Base-by-base conservation (phyloP, 495 filamentous ascomycete species). In the Coniosporium apollinis region DNA sequence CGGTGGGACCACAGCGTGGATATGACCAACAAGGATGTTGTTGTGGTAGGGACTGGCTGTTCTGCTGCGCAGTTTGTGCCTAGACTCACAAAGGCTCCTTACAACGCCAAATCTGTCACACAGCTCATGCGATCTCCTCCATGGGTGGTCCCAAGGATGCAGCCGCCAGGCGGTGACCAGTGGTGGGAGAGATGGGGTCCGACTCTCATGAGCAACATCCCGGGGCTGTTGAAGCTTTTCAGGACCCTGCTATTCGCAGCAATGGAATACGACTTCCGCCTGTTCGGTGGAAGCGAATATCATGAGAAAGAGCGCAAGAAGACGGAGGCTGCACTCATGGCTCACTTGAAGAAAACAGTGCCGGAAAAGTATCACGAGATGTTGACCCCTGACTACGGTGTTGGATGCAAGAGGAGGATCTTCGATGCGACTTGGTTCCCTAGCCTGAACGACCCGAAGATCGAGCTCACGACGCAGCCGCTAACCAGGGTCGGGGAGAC, bases 331-430 rank as follows among this genome's bases (percentile, higher is more conserved):
- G 24, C 9, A 15, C 49, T 66, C 7, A 21, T 71, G 21, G 33
- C 41, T 3, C 57, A 69, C 21, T 67, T 79, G 59, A 61, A 61
- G 35, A 44, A 40, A 6, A 51, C 44, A 1, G 62, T 62, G 1
- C 75, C 75, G 0, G 50, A 64, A 34, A 67, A 74, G 47, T 80
- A 79, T 37, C 69, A 73, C 36, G 65, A 76, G 19, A 67, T 79
- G 2, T 46, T 80, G 1, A 67, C 65, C 4, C 74, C 74, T 0
- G 57, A 78, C 39, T 79, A 74, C 40, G 52, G 57, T 7, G 49
- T 78, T 10, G 70, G 68, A 11, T 80, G 75, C 54, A 80, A 80
- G 34, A 30, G 51, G 24, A 41, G 50, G 25, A 52, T 80, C 28
- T 61, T 67, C 34, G 72, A 76, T 33, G 58, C 57, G 2, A 47